These are phyloP conservation scores for Aspergillus cejpii DNA, from an alignment of 2,329 filamentous ascomycete genomes.

Conservation along the genomic window DNA sequence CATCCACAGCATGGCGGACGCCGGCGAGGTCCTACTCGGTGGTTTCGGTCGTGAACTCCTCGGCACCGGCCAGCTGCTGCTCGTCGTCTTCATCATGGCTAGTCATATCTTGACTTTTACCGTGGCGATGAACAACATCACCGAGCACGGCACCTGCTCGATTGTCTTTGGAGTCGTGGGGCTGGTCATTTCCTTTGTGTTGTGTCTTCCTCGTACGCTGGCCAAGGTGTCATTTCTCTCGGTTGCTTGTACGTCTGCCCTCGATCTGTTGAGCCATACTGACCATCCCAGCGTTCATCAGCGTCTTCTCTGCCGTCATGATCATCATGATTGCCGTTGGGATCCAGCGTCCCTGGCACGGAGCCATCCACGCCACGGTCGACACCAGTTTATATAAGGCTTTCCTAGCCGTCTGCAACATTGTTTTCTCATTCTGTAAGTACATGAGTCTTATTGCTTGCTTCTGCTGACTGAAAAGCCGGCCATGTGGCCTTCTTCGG, in stretches of 20 bases:
- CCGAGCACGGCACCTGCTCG: slow-evolving; percentile 53
- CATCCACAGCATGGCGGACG: slow-evolving; percentile 61
- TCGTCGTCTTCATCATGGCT: slow-evolving; percentile 60
- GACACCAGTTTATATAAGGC: slow-evolving; percentile 45
- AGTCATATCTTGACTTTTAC: slow-evolving; percentile 62
- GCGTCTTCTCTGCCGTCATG: slow-evolving; percentile 55
- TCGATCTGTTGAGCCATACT: background rate
- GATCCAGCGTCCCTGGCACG: slow-evolving; percentile 40
- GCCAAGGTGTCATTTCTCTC: slow-evolving; percentile 55
- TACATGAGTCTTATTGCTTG: slow-evolving; percentile 25
- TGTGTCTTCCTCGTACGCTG: slow-evolving; percentile 55
- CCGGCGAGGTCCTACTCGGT: slow-evolving; percentile 56
- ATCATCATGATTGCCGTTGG: slow-evolving; percentile 61
- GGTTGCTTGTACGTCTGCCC: slow-evolving; percentile 42
- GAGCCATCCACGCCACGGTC: slow-evolving; percentile 28
- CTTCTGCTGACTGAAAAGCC: slow-evolving; percentile 18
- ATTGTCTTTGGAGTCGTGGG: slow-evolving; percentile 55
- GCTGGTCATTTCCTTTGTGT: slow-evolving; percentile 49
- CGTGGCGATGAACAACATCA: slow-evolving; percentile 59
- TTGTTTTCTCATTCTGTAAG: slow-evolving; percentile 60
- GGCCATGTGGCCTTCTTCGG: slow-evolving; percentile 62
- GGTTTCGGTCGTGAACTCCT: slow-evolving; percentile 54
- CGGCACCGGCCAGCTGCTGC: slow-evolving; percentile 53
- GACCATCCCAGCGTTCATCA: slow-evolving; percentile 48
- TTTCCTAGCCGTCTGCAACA: slow-evolving; percentile 57